Percentiles rank a stretch among this genome's conserved stretches.
Conservation (phyloP, 345 rosid genomes). For the Acer negundo region DNA sequence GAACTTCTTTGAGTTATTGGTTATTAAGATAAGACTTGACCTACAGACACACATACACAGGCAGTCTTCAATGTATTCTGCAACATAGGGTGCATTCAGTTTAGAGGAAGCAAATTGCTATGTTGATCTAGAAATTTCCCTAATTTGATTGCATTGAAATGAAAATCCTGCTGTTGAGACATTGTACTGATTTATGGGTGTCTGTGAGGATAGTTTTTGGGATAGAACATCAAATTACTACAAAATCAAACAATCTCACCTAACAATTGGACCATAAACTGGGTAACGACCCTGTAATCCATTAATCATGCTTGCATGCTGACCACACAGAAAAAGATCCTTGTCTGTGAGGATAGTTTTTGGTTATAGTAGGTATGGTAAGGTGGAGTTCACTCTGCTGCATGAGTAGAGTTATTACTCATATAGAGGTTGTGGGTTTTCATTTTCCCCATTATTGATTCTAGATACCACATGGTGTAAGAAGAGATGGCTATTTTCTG, state of each 20-base stretch:
- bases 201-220: background rate
- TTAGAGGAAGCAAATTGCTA: background rate
- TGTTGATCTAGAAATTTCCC: background rate
- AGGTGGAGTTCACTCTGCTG: background rate
- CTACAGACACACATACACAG: background rate
- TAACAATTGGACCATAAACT: conserved; percentile 70
- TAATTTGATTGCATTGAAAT: background rate
- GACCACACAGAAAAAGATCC: conserved; percentile 67
- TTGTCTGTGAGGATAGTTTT: too few relatives aligned
- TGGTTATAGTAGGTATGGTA: background rate
- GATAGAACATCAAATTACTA: conserved; percentile 9
- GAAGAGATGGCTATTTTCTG: background rate
- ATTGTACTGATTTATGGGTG: background rate
- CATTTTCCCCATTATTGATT: background rate
- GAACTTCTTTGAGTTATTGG: background rate
- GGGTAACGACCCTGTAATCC: conserved; percentile 73
- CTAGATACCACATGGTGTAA: background rate
- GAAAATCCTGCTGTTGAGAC: background rate
- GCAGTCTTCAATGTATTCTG: background rate
- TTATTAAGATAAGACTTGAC: background rate
- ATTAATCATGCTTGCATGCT: conserved; percentile 96
- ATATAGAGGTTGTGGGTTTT: background rate
- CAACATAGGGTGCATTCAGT: background rate
- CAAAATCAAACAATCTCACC: conserved; percentile 39
- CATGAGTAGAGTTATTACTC: background rate